Conservation (phyloP, 495 filamentous ascomycete species). For the Clohesyomyces aquaticus region DNA sequence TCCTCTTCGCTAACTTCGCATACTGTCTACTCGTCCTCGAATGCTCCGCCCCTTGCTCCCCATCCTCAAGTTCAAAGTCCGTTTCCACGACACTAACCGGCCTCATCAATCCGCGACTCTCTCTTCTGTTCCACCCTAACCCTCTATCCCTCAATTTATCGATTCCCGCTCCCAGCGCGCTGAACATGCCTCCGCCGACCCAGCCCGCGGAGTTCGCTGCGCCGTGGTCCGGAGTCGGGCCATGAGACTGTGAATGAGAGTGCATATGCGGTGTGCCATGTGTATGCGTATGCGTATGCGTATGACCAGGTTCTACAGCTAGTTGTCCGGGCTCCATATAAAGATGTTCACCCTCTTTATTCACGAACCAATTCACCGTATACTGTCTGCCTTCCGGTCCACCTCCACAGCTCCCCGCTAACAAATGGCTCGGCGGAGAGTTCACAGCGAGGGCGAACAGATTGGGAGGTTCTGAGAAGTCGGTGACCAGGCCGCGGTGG, state of each 20-base stretch:
- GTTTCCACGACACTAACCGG: constrained; percentile 12
- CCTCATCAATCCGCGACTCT: neutral
- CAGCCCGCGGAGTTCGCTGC: too few relatives aligned
- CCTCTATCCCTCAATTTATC: constrained; percentile 4
- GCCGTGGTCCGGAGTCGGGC: neutral
- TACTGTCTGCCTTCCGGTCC: constrained; percentile 60
- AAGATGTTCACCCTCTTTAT: constrained; percentile 48
- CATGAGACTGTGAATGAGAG: neutral
- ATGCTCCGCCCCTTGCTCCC: neutral
- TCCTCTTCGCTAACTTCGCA: constrained; percentile 35
- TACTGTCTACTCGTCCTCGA: constrained; percentile 27
- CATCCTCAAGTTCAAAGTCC: constrained; percentile 27
- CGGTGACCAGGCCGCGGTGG: constrained; percentile 63
- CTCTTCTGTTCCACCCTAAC: neutral
- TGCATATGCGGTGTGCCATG: neutral
- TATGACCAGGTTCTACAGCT: constrained; percentile 6
- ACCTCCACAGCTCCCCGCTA: constrained; percentile 67
- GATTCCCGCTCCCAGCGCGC: neutral
- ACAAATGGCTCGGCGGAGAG: constrained; percentile 58
- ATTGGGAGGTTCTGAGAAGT: constrained; percentile 76
- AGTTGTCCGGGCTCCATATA: constrained; percentile 43
- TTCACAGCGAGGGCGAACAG: constrained; percentile 72
- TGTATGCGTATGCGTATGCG: constrained; percentile 14
- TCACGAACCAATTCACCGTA: constrained; percentile 63
- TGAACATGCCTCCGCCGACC: too few relatives aligned